Conservation (phyloP, 108 stramenopile genomes). For the Fragilaria crotonensis region DNA sequence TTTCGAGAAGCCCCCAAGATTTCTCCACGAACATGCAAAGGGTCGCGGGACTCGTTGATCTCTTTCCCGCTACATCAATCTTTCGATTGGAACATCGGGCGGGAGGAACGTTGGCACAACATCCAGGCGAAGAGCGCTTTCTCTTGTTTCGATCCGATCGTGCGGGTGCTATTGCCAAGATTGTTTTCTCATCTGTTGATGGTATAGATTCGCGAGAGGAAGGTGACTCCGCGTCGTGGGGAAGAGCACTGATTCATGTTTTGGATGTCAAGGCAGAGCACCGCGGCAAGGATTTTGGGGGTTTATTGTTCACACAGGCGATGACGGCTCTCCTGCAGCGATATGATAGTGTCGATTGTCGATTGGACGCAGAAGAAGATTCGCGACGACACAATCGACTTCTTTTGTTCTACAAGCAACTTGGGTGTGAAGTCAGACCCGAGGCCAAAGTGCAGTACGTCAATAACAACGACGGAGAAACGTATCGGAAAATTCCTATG, state of each 20-base stretch:
- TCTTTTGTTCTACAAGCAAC: conserved; percentile 41
- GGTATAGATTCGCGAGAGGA: neutral
- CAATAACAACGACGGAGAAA: conserved; percentile 58
- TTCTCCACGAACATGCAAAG: too few relatives aligned
- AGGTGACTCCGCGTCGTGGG: neutral
- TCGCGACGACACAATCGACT: conserved; percentile 44
- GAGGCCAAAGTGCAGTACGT: conserved; percentile 42
- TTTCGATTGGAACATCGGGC: conserved; percentile 49
- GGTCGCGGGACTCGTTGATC: too few relatives aligned
- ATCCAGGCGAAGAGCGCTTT: conserved; percentile 53
- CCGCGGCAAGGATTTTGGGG: conserved; percentile 55
- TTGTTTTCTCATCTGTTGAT: conserved; percentile 40
- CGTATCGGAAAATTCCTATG: conserved; percentile 64
- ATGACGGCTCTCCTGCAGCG: conserved; percentile 26
- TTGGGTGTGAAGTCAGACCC: conserved; percentile 42
- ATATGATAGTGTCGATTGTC: conserved; percentile 16
- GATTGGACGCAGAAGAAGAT: conserved; percentile 66
- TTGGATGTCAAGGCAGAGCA: conserved; percentile 46
- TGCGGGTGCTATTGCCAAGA: conserved; percentile 51
- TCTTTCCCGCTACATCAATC: too few relatives aligned
- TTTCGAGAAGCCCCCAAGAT: too few relatives aligned
- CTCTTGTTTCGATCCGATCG: conserved; percentile 53
- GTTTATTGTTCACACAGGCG: conserved; percentile 46
- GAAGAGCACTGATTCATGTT: conserved; percentile 48
- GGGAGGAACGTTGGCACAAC: conserved; percentile 27